Percentiles rank a stretch among this genome's conserved stretches.
These are phyloP conservation scores for Populus simonii DNA, from an alignment of 345 rosid genomes.

Conservation along the genomic window DNA sequence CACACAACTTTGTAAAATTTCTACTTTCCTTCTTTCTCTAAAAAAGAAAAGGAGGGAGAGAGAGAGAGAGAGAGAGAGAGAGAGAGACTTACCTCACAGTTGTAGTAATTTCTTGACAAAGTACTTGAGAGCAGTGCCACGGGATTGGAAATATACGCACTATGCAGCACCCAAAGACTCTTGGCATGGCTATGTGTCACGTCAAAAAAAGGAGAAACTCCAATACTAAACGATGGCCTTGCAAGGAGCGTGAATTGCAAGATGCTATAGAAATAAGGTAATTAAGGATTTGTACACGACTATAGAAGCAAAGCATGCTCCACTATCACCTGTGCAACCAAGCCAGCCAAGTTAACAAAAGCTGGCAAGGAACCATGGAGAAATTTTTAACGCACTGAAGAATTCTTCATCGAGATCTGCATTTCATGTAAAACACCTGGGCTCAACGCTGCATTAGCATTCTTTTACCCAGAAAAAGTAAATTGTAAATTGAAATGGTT, in stretches of 20 bases:
- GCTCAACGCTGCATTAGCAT: neutral
- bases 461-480: neutral
- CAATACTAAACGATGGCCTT: neutral
- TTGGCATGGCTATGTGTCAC: neutral
- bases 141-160: neutral
- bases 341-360: neutral
- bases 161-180: neutral
- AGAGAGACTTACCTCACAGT: neutral
- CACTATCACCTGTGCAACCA: neutral
- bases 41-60: neutral
- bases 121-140: neutral
- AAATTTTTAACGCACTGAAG: neutral
- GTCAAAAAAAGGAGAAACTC: neutral
- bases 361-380: neutral
- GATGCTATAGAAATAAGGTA: neutral
- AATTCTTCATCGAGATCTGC: neutral
- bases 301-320: neutral
- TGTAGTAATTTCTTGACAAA: neutral
- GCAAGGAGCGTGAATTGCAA: neutral
- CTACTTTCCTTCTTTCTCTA: neutral
- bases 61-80: neutral
- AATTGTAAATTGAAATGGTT: neutral
- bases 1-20: neutral
- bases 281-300: neutral
- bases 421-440: neutral